Evolutionary conservation across 176 grass and related monocot genomes (phyloP).

Genomic region (Juncus effusus): DNA sequence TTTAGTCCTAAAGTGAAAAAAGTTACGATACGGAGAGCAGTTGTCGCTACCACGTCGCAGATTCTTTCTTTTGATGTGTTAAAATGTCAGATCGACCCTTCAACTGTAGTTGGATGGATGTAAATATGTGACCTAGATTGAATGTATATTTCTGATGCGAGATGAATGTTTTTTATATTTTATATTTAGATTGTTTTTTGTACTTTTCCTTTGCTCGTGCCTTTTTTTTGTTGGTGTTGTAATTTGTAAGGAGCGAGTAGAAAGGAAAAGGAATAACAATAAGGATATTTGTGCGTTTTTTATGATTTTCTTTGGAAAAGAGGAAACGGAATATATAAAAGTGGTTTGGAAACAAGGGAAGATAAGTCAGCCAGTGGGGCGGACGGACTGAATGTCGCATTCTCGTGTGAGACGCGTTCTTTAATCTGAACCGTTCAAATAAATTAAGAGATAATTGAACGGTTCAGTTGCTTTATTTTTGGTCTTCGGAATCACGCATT

Average conservation of each 20-base stretch:
- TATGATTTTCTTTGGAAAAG: too few relatives aligned
- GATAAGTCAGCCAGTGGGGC: too few relatives aligned
- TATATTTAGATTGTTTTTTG: slow-evolving; percentile 28
- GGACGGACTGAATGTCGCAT: too few relatives aligned
- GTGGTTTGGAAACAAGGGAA: too few relatives aligned
- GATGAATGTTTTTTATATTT: slow-evolving; percentile 36
- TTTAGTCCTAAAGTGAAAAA: not conserved
- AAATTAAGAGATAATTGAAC: too few relatives aligned
- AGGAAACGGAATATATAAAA: too few relatives aligned
- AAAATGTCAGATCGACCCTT: not conserved
- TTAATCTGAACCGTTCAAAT: too few relatives aligned
- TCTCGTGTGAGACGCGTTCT: too few relatives aligned
- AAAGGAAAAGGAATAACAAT: slow-evolving; percentile 1
- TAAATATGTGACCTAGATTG: slow-evolving; percentile 53
- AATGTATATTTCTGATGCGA: slow-evolving; percentile 74
- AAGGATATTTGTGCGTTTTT: not conserved
- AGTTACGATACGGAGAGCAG: not conserved
- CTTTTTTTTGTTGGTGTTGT: slow-evolving; percentile 24
- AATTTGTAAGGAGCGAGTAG: slow-evolving; percentile 25
- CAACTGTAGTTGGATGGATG: slow-evolving; percentile 9
- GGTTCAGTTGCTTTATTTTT: too few relatives aligned
- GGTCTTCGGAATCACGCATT: too few relatives aligned
- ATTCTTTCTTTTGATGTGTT: not conserved
- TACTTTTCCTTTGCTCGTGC: not conserved
- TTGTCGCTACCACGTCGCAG: slow-evolving; percentile 25